Evolutionary conservation across 495 filamentous ascomycete species (phyloP), one percentile per base, ranked within the genome.

Genomic region (Penicillium flavigenum): DNA sequence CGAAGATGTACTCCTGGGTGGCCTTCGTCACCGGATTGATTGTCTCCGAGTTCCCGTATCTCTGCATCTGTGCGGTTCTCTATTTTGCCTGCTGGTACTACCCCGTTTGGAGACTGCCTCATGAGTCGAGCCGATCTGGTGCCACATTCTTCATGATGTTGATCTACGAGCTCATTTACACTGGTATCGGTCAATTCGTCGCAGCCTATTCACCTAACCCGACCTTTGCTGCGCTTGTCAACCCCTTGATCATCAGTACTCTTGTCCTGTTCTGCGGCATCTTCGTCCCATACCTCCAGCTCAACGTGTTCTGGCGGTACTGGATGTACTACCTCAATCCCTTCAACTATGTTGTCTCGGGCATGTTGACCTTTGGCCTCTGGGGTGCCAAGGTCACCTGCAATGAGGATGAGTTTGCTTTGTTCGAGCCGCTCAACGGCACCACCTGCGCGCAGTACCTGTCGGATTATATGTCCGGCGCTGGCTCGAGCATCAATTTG

Each of bases 261-360:
- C 75, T 88, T 53, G 76, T 74, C 45, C 72, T 78, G 42, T 78
- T 85, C 63, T 86, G 84, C 51, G 72, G 75, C 51, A 66, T 75
- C 4, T 65, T 74, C 52, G 73, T 76, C 2, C 73, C 73, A 0
- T 72, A 76, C 51, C 36, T 54, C 0, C 71, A 77, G 56, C 84
- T 88, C 20, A 74, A 77, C 31, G 80, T 72, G 3, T 79, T 89
- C 52, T 88, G 87, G 57, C 73, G 79, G 17, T 91, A 89, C 79
- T 91, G 88, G 88, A 86, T 88, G 63, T 90, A 90, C 69, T 85
- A 79, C 47, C 73, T 89, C 52, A 86, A 85, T 32, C 87, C 88
- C 4, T 83, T 90, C 65, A 87, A 83, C 31, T 90, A 91, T 58
- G 71, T 88, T 5, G 81, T 90, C 38, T 76, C 72, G 47, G 79